Evolutionary conservation across 2,329 filamentous ascomycete genomes (phyloP), one percentile per base, ranked within the genome.

Genomic region (Alternaria triticimaculans): DNA sequence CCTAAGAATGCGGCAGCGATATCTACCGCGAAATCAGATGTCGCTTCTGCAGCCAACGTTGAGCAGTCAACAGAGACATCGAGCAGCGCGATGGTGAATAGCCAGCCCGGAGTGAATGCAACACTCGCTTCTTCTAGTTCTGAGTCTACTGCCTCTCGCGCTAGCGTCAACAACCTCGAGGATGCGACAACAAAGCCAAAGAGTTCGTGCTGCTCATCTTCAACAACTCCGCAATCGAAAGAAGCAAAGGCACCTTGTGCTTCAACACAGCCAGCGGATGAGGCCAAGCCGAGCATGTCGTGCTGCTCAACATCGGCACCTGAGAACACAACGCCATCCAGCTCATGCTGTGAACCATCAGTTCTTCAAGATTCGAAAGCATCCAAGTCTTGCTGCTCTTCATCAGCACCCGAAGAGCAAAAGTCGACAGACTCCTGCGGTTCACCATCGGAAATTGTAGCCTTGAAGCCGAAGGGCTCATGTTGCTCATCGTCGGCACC

Each of bases 401-500:
- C 43, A 21, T 30, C 12, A 6, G 21, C 10, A 7, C 26, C 41
- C 12, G 18, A 9, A 26, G 45, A 21, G 20, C 21, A 25, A 25
- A 12, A 30, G 33, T 15, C 46, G 6, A 11, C 43, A 44, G 20
- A 60, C 23, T 48, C 26, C 9, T 60, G 58, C 23, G 48, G 20
- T 15, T 45, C 50, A n/a, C 28, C 21, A n/a, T 25, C 46, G 48
- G 33, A 45, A 50, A 53, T 3, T 30, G 61, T 37, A 10, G 48
- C 12, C 15, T 26, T 44, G 48, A 41, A 49, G 37, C 60, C 4
- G 48, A 66, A 26, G n/a, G 62, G 64, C 18, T 21, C 63, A 9
- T 64, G 64, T 33, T 68, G 66, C 41, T 56, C 51, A 10, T 33
- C 46, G n/a, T 33, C 61, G 18, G 9, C n/a, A 12, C 23, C 26